Evolutionary conservation across 148 eudicot species (phyloP), one percentile per base, ranked within the genome.

Genomic region (Spergularia marina): DNA sequence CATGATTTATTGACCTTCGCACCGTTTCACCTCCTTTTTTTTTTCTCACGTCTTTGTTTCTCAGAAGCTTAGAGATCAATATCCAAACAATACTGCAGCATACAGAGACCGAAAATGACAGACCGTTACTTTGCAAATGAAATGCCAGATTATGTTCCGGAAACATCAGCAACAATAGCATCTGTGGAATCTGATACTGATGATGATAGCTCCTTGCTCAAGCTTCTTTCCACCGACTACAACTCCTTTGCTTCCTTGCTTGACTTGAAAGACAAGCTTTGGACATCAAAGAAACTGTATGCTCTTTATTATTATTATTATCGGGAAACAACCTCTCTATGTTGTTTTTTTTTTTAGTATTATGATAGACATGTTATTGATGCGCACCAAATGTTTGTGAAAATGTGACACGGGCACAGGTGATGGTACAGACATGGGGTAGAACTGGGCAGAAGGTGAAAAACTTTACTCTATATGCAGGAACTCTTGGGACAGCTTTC

Each of bases 401-500:
- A 55, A 75, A 65, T 75, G 78, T 66, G 36, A 30, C 64, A 14
- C 53, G 65, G 16, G 57, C 18, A 21, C 78, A 86, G 94, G 81
- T 86, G 59, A 81, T 85, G 70, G 60, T 73, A 62, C 85, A 91
- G 74, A 87, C 93, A 44, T 89, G 90, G 91, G 84, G 83, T 10
- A 59, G 72, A 11, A 64, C 67, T 52, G 58, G 74, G 63, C 78
- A 75, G 80, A 79, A 17, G 1, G 83, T 86, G 17, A 58, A 68
- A 54, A 83, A 91, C 64, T 89, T 76, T 66, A 75, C 76, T 40
- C 85, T 87, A 14, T 89, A 89, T 78, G 49, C 58, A 14, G 96
- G 96, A 6, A 21, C 83, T 61, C 88, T 87, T 71, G 96, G 96
- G 6, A 91, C 91, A 74, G 96, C 87, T 25, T 82, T 81, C 70